Conservation (phyloP, 2,329 filamentous ascomycete genomes). For the Fusarium continuum region DNA sequence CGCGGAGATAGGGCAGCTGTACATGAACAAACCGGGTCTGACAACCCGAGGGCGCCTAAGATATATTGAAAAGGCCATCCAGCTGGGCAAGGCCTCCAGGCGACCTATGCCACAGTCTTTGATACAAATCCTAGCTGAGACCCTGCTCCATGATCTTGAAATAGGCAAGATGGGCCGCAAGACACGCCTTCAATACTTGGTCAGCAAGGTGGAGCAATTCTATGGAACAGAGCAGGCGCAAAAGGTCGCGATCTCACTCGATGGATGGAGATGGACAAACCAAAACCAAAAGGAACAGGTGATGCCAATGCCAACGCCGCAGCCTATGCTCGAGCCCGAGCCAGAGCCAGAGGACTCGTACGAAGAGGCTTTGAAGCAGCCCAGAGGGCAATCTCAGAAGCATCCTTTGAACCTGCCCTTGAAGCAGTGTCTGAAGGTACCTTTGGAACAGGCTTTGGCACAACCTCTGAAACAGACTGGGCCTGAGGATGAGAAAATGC, state of each 20-base stretch:
- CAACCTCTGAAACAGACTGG: not conserved
- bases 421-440: not conserved
- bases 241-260: constrained; percentile 16
- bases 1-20: constrained; percentile 45
- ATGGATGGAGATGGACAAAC: constrained; percentile 39
- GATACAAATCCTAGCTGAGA: constrained; percentile 41
- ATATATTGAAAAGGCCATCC: constrained; percentile 43
- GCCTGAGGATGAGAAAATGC: not conserved
- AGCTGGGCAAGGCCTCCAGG: constrained; percentile 37
- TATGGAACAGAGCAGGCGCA: constrained; percentile 38
- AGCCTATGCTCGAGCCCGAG: too few relatives aligned
- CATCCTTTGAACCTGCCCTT: not conserved
- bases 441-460: not conserved
- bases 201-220: constrained; percentile 42
- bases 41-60: constrained; percentile 46
- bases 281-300: not conserved
- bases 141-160: constrained; percentile 49
- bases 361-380: not conserved
- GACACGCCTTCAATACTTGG: constrained; percentile 45
- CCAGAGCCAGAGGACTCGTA: not conserved
- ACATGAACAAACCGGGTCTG: constrained; percentile 42
- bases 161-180: constrained; percentile 47
- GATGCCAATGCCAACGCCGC: not conserved
- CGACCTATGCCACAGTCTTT: constrained; percentile 39
- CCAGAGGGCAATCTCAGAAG: too few relatives aligned